These are phyloP conservation scores for Sugiyamaella pinicola DNA, from an alignment of 1,139 yeast species.

Conservation along the genomic window DNA sequence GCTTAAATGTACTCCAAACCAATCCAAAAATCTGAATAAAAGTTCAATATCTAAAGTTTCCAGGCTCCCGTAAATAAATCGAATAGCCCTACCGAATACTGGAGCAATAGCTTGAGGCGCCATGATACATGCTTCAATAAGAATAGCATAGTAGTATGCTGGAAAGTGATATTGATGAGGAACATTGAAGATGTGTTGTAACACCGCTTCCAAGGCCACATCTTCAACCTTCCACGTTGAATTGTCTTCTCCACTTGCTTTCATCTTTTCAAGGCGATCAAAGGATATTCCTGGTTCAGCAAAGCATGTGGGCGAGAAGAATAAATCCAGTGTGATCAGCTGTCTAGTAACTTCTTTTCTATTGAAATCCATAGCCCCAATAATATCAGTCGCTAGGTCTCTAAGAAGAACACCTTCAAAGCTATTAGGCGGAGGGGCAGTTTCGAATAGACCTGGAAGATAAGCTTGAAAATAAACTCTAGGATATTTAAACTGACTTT, in stretches of 20 bases:
- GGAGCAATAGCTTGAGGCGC: constrained; percentile 94
- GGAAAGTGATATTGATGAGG: constrained; percentile 68
- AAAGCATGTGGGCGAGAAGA: constrained; percentile 69
- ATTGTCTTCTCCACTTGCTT: constrained; percentile 32
- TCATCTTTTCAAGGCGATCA: constrained; percentile 61
- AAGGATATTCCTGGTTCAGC: constrained; percentile 83
- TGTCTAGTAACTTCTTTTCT: constrained; percentile 86
- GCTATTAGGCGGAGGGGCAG: constrained; percentile 69
- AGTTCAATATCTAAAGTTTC: constrained; percentile 75
- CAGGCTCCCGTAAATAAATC: constrained; percentile 74
- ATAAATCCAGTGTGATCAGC: constrained; percentile 71
- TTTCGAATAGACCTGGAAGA: constrained; percentile 58
- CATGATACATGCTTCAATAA: constrained; percentile 83
- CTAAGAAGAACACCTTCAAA: constrained; percentile 67
- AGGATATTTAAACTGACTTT: constrained; percentile 18
- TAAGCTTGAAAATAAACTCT: constrained; percentile 58
- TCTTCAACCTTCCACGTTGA: constrained; percentile 91
- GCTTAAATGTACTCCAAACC: constrained; percentile 93
- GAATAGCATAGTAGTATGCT: constrained; percentile 82
- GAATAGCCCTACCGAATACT: constrained; percentile 89
- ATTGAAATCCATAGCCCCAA: constrained; percentile 83
- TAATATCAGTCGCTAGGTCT: constrained; percentile 73
- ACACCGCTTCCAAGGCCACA: constrained; percentile 78
- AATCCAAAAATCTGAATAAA: constrained; percentile 72
- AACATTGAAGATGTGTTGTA: constrained; percentile 74